Conservation (phyloP, 768 basidiomycete species). For the Suillus occidentalis region DNA sequence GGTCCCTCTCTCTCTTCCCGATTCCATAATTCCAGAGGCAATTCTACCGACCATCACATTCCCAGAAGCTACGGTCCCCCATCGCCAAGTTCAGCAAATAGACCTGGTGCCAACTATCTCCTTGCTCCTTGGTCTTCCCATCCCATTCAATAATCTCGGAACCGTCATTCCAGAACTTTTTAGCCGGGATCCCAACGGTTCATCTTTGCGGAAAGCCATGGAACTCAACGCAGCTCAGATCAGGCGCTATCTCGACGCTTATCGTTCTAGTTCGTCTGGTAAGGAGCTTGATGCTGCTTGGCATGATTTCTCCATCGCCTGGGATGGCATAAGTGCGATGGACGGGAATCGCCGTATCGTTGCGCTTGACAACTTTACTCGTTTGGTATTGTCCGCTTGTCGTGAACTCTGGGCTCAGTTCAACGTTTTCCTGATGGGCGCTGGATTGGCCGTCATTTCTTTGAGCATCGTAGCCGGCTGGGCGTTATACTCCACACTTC, state of each 20-base stretch:
- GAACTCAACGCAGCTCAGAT: constrained; percentile 75
- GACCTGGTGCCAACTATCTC: constrained; percentile 89
- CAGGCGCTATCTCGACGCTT: constrained; percentile 70
- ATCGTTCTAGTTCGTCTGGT: constrained; percentile 69
- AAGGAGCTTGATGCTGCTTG: constrained; percentile 72
- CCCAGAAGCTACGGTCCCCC: constrained; percentile 52
- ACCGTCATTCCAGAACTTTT: constrained; percentile 91
- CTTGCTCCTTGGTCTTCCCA: constrained; percentile 86
- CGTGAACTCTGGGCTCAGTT: constrained; percentile 95
- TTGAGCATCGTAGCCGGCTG: constrained; percentile 55
- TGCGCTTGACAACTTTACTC: constrained; percentile 26
- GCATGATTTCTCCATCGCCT: constrained; percentile 47
- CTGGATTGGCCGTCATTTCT: constrained; percentile 66
- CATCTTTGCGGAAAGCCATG: constrained; percentile 57
- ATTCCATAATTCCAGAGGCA: constrained; percentile 41
- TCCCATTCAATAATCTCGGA: constrained; percentile 96
- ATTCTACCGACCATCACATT: constrained; percentile 58
- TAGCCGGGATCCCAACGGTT: constrained; percentile 40
- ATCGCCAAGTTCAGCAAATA: constrained; percentile 84
- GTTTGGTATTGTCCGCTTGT: constrained; percentile 53
- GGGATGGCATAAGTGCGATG: constrained; percentile 35
- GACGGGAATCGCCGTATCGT: constrained; percentile 23
- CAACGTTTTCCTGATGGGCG: constrained; percentile 71
- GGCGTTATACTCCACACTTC: constrained; percentile 53
- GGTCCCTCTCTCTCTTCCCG: constrained; percentile 45